Percentiles rank a stretch among this genome's conserved stretches.
Evolutionary conservation across 345 rosid genomes (phyloP).

Genomic region (Salix dunnii): DNA sequence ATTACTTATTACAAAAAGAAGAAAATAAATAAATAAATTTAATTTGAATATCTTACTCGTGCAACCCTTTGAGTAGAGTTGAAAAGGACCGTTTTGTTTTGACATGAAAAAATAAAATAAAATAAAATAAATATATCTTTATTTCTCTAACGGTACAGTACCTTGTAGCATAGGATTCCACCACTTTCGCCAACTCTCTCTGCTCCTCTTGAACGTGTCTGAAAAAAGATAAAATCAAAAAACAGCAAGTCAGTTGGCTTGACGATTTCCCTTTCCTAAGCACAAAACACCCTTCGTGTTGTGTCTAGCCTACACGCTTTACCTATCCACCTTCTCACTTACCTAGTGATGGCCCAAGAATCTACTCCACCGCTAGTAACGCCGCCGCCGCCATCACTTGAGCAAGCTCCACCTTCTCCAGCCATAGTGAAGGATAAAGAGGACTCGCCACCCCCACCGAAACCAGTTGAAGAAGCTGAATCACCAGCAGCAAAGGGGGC

Average conservation of each 20-base stretch:
- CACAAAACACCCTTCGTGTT: not conserved
- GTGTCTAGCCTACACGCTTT: not conserved
- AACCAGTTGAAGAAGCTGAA: not conserved
- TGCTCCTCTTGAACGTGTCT: not conserved
- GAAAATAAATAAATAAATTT: not conserved
- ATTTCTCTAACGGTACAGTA: not conserved
- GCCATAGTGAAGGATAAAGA: not conserved
- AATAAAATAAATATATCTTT: not conserved
- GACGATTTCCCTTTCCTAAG: not conserved
- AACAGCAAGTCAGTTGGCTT: slow-evolving; percentile 7
- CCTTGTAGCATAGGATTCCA: slow-evolving; percentile 21
- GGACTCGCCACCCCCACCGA: not conserved
- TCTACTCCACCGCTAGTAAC: slow-evolving; percentile 12
- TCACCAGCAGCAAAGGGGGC: slow-evolving; percentile 5
- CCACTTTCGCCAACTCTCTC: not conserved
- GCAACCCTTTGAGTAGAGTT: not conserved
- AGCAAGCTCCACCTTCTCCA: not conserved
- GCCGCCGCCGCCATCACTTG: not conserved
- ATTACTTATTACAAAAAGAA: no score
- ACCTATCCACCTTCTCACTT: not conserved
- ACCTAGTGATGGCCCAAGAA: slow-evolving; percentile 23
- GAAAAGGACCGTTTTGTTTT: not conserved
- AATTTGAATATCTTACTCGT: not conserved
- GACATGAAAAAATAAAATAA: not conserved
- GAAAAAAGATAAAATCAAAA: not conserved